Evolutionary conservation across 768 basidiomycete species (phyloP), one percentile per base, ranked within the genome.

Genomic region (Russula sp.): DNA sequence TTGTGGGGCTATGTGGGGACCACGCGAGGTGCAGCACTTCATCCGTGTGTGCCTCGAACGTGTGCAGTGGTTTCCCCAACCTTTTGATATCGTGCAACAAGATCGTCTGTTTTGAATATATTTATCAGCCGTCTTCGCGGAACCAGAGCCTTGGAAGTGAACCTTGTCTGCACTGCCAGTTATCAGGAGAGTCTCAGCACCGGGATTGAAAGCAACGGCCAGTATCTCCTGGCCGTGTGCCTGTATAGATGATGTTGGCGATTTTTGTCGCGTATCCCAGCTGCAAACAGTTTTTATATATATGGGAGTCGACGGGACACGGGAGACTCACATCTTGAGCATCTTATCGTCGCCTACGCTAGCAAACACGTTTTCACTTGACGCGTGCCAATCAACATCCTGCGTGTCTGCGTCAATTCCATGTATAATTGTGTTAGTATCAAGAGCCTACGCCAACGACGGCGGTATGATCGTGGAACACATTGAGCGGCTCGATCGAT

Each of bases 371-470:
- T 87, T 85, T 63, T 93, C 91, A 70, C 88, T 79, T 4, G 80
- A 84, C 2, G 86, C 78, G 74, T 96, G 89, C 97, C 97, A 99
- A 69, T 97, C 94, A 6, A 99, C 95, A 71, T 99, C 97, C 93
- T 96, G 64, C 13, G 44, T 22, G 16, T 20, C 35, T 42, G 32
- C 37, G 37, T 54, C 14, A 55, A 20, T 3, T 35, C n/a, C 20
- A 34, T 13, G 4, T 42, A 49, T 16, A 14, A 40, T 45, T 2
- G 53, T 34, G 22, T 18, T n/a, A n/a, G 16, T 13, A 52, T 37
- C 20, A 31, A 14, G 39, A 14, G 79, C 90, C 32, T 74, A 95
- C 94, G 37, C 94, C 94, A 57, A 99, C 97, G 40, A 94, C 85
- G 22, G 92, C 88, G 0, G 87, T 86, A 72, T 99, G 97, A 0